phyloP scores from a whole-genome alignment of 139 green algal genomes.

The Closterium sp. region DNA sequence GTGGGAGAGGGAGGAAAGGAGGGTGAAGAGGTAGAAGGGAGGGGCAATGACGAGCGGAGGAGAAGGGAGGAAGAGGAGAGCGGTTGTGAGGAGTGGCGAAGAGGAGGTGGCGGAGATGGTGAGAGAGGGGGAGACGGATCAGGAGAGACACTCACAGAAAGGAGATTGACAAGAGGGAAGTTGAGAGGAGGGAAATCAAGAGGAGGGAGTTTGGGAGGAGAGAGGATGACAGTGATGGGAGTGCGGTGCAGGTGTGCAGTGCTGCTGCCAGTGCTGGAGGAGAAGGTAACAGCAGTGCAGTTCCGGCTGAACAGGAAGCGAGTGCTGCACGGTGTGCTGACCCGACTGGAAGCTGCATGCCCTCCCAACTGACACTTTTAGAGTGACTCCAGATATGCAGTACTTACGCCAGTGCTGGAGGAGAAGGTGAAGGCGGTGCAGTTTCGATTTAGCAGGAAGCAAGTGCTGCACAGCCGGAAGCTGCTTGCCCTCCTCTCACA shows the following conservation, averaged over 20 bases:
- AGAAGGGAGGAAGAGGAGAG: background rate
- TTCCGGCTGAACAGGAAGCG: background rate
- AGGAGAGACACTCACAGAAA: too few relatives aligned
- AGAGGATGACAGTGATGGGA: background rate
- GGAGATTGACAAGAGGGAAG: too few relatives aligned
- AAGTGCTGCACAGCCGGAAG: too few relatives aligned
- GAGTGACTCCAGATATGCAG: too few relatives aligned
- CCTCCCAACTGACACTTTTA: background rate
- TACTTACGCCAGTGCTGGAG: too few relatives aligned
- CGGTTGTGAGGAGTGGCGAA: background rate
- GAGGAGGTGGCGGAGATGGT: background rate
- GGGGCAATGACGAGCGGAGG: background rate
- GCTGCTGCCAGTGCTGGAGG: background rate
- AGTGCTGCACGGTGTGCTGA: background rate
- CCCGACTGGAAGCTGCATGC: background rate
- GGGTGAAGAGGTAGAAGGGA: background rate
- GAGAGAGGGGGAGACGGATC: background rate
- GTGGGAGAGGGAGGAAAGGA: background rate
- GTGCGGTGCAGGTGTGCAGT: background rate
- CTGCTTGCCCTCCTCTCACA: too few relatives aligned
- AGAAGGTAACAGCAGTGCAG: background rate
- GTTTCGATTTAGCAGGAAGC: too few relatives aligned
- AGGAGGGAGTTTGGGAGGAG: background rate
- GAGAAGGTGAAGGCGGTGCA: too few relatives aligned
- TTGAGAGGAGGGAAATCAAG: too few relatives aligned